phyloP scores from a whole-genome alignment of 495 filamentous ascomycete genomes.

The Amphirosellinia nigrospora region DNA sequence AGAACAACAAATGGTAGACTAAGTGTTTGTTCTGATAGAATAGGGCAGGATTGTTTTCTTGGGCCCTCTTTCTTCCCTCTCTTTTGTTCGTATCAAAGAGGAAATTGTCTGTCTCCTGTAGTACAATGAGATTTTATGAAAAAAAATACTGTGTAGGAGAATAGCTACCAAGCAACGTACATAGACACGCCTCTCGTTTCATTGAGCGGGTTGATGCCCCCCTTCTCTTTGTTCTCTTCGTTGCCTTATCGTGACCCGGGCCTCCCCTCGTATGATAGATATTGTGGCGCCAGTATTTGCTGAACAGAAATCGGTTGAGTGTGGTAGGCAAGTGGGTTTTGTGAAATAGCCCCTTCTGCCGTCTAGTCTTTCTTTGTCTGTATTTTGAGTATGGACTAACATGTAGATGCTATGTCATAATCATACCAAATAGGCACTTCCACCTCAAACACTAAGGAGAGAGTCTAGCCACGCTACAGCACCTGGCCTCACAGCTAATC shows the following conservation, averaged over 20 bases:
- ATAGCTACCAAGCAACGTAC: background rate
- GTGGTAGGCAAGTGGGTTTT: background rate
- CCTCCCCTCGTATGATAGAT: conserved; percentile 5
- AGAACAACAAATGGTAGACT: conserved; percentile 16
- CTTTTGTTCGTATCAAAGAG: conserved; percentile 26
- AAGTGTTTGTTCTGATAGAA: conserved; percentile 26
- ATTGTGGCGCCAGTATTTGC: background rate
- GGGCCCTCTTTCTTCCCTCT: conserved; percentile 10
- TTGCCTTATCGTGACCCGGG: conserved; percentile 5
- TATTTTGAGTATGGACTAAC: conserved; percentile 11
- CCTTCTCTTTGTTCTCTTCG: conserved; percentile 18
- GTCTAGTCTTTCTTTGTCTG: conserved; percentile 15
- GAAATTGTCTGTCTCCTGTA: conserved; percentile 8
- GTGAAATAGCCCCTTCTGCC: background rate
- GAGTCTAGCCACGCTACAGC: background rate
- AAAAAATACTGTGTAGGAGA: background rate
- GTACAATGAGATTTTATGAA: conserved; percentile 21
- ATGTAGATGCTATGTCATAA: conserved; percentile 1
- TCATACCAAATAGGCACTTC: background rate
- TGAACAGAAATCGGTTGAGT: background rate
- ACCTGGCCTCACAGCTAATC: background rate
- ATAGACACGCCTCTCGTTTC: conserved; percentile 10
- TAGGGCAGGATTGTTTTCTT: conserved; percentile 21
- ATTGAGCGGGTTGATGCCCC: background rate
- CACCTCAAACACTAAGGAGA: background rate